phyloP scores from a whole-genome alignment of 164 flowering plant genomes.

The Kalanchoe fedtschenkoi region DNA sequence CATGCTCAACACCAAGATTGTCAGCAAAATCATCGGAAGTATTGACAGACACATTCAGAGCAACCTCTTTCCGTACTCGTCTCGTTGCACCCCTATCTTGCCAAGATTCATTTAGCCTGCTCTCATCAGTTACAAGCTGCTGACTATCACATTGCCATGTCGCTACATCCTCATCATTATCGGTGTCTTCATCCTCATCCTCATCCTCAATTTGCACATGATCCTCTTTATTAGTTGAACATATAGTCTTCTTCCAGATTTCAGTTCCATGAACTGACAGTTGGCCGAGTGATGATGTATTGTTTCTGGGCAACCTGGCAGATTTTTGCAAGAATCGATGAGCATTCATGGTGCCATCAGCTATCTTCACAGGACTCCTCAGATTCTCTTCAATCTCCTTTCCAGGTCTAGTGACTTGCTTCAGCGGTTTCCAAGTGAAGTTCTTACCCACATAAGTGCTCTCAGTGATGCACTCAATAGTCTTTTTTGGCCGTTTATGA shows the following conservation, averaged over 20 bases:
- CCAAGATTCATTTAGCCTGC: conserved; percentile 5
- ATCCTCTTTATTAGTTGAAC: not conserved
- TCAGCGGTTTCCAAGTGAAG: conserved; percentile 10
- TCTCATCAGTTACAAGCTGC: conserved; percentile 7
- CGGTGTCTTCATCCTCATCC: conserved; percentile 5
- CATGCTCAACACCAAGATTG: conserved; percentile 12
- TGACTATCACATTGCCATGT: conserved; percentile 14
- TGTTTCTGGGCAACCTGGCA: not conserved
- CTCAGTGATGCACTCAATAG: conserved; percentile 13
- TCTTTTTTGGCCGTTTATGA: conserved; percentile 7
- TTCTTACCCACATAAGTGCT: conserved; percentile 11
- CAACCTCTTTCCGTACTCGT: conserved; percentile 12
- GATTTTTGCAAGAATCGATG: not conserved
- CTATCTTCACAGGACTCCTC: not conserved
- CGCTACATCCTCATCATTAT: conserved; percentile 16
- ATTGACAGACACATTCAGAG: conserved; percentile 14
- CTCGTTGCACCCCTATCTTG: conserved; percentile 12
- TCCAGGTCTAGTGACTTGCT: not conserved
- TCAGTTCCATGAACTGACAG: not conserved
- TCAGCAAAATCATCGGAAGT: conserved; percentile 7
- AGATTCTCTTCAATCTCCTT: not conserved
- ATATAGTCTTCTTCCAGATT: not conserved
- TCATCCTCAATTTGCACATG: conserved; percentile 5
- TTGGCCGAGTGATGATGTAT: not conserved
- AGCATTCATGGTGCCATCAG: not conserved